Evolutionary conservation across 345 rosid genomes (phyloP).

Genomic region (Pistacia vera): DNA sequence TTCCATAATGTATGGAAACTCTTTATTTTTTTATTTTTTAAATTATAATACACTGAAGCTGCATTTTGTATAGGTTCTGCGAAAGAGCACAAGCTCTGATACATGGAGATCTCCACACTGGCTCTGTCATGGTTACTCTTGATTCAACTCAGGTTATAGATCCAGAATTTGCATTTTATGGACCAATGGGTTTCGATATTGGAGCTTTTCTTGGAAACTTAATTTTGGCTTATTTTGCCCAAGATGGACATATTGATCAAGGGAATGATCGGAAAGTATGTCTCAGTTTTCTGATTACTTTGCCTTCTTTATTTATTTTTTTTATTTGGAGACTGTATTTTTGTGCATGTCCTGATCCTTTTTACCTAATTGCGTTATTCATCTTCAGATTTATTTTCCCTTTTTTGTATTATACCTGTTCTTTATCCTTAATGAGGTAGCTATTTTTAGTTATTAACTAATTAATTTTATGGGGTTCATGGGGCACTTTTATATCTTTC

Average conservation of each 20-base stretch:
- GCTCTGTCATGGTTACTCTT: constrained; percentile 87
- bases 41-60: constrained; percentile 14
- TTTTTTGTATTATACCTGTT: not conserved
- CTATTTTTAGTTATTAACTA: not conserved
- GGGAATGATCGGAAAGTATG: constrained; percentile 73
- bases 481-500: not conserved
- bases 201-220: constrained; percentile 94
- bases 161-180: constrained; percentile 89
- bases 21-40: not conserved
- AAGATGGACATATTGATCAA: constrained; percentile 79
- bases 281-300: not conserved
- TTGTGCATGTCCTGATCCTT: not conserved
- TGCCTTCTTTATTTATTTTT: not conserved
- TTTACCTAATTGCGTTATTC: not conserved
- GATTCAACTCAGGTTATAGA: constrained; percentile 92
- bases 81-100: constrained; percentile 91
- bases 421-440: not conserved
- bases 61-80: constrained; percentile 65
- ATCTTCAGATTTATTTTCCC: too few species aligned
- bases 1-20: not conserved
- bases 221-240: constrained; percentile 85
- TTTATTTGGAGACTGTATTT: not conserved
- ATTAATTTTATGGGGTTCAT: too few species aligned
- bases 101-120: constrained; percentile 97
- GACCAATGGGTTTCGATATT: constrained; percentile 94